Base-by-base conservation (phyloP, 1,284 basidiomycete genomes). In the Meripilus lineatus region DNA sequence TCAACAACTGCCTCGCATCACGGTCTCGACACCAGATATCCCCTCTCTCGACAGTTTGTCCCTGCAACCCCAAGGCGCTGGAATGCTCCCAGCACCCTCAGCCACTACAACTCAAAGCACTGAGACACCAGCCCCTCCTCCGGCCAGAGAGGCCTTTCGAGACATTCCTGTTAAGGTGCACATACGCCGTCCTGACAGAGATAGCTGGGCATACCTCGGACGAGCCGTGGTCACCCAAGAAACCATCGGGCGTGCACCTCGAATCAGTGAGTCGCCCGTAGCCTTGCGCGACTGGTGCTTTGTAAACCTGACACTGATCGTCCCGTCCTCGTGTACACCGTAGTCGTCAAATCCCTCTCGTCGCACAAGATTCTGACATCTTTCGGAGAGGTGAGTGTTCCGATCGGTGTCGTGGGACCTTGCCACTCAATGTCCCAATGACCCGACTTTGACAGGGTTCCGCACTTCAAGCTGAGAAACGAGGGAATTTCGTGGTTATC, bases 91-190 rank as follows among this genome's bases (percentile, higher is more conserved):
- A n/a, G n/a, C n/a, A n/a, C n/a, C n/a, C n/a, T n/a, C n/a, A n/a
- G n/a, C n/a, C n/a, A n/a, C n/a, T n/a, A n/a, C n/a, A n/a, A n/a
- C n/a, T n/a, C n/a, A n/a, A n/a, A n/a, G n/a, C n/a, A n/a, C n/a
- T n/a, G 10, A 26, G 38, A 40, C 14, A 32, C 18, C 26, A 39
- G 28, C 30, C 13, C 26, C 25, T 26, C 17, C 15, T 15, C 43
- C 22, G 21, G 18, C 24, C 10, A 18, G 74, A 50, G 81, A 83
- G 48, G 70, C 64, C 50, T 82, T 86, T 58, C 77, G 81, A 46
- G 85, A 89, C 46, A 76, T 89, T 42, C 74, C 82, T 47, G 86
- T 89, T 44, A 89, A 89, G 60, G 84, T 89, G n/a, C 86, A 89
- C 57, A 81, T 88, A 52, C 73, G 86, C 52, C 69, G 79, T 52